Percentiles rank a stretch among this genome's conserved stretches.
phyloP scores from a whole-genome alignment of 148 eudicot genomes.

The Dianthus caryophyllus region DNA sequence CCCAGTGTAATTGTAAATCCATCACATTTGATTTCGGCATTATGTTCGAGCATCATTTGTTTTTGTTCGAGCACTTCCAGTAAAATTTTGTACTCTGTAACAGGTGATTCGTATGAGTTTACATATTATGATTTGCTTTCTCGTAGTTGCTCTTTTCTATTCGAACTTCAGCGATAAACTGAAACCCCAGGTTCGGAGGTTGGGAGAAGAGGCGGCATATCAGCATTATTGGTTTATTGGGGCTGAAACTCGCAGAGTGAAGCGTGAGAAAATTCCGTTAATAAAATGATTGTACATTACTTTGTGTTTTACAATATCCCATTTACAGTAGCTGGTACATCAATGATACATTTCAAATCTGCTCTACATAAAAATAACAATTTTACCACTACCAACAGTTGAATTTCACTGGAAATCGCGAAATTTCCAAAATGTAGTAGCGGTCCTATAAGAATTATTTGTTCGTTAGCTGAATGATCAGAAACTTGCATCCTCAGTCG shows the following conservation, averaged over 20 bases:
- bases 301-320: constrained; percentile 3
- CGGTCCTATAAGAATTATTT: constrained; percentile 4
- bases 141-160: no score
- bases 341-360: constrained; percentile 13
- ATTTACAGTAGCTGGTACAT: constrained; percentile 23
- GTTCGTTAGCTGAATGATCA: constrained; percentile 24
- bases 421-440: neutral
- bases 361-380: constrained; percentile 10
- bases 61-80: no score
- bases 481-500: constrained; percentile 90
- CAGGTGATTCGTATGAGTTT: no score
- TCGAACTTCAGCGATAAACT: no score
- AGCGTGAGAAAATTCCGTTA: no score
- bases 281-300: neutral
- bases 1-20: neutral
- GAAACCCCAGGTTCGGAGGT: no score
- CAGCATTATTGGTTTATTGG: no score
- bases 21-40: neutral
- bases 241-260: no score
- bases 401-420: constrained; percentile 4
- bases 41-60: no score
- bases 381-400: constrained; percentile 8
- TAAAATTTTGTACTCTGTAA: no score
- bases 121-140: no score
- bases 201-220: no score